Evolutionary conservation across 1,284 basidiomycete species (phyloP), one percentile per base, ranked within the genome.

Genomic region (Trametes pubescens): DNA sequence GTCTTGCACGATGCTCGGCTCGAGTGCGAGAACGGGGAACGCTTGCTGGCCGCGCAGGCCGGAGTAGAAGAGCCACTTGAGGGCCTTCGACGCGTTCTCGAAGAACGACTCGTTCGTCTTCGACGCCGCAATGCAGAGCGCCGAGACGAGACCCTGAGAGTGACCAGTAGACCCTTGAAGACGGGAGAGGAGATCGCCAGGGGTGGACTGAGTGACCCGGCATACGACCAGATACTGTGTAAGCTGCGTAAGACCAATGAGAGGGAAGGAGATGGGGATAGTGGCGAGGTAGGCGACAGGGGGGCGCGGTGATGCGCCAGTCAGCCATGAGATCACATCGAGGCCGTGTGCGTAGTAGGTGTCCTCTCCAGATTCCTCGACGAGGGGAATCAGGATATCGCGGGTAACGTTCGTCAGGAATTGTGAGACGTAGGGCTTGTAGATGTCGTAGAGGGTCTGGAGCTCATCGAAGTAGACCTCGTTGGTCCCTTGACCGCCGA

Each of bases 401-500:
- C 81, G 73, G 57, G 91, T 90, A 69, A 94, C 78, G 51, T 82
- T 81, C 24, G 83, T 74, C 70, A 98, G 79, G 81, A 94, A 87
- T 43, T 89, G 80, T 51, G 85, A 81, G 69, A 97, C 89, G 73
- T 95, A 96, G 40, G 95, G 91, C 69, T 85, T 88, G 84, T 98
- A 99, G 64, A 89, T 91, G 79, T 98, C 91, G 80, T 93, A 97
- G 63, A 99, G 89, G 49, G 83, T 82, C 80, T 98, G 93, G 22
- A 99, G 87, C 82, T 99, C 97, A 76, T 96, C 93, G 77, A 98
- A 96, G 82, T 99, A 99, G 68, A 97, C 93, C 80, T 99, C 97
- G 78, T 99, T 99, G 69, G 93, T 95, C 70, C 97, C 97, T 79
- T 99, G 97, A n/a, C 98, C 98, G 67, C 97, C 97, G 74, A 99